These are phyloP conservation scores for Eucommia ulmoides DNA, from an alignment of 257 asterid species.

Conservation along the genomic window DNA sequence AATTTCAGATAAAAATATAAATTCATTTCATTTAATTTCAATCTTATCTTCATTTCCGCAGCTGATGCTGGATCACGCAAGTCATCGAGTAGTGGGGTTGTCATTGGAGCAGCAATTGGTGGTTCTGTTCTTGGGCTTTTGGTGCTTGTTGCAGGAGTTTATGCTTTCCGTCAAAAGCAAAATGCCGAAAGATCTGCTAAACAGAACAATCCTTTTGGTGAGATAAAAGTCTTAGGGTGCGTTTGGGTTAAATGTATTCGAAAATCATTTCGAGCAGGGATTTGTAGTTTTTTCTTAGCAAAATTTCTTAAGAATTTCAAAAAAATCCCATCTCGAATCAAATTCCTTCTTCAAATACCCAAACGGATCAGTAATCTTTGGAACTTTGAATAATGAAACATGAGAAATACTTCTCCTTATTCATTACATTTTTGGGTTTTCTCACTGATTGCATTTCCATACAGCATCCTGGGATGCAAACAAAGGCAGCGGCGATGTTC, in stretches of 20 bases:
- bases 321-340: too few relatives aligned
- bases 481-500: conserved; percentile 64
- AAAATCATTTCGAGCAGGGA: too few relatives aligned
- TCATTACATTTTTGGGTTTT: background rate
- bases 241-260: too few relatives aligned
- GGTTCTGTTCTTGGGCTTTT: conserved; percentile 40
- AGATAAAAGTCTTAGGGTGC: conserved; percentile 1
- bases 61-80: conserved; percentile 19
- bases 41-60: too few relatives aligned
- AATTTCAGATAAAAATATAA: too few relatives aligned
- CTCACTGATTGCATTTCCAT: conserved; percentile 11
- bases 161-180: conserved; percentile 63
- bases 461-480: conserved; percentile 69
- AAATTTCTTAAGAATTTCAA: too few relatives aligned
- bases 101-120: conserved; percentile 70
- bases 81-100: conserved; percentile 22
- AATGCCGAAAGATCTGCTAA: conserved; percentile 55
- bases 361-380: too few relatives aligned
- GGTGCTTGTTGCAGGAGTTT: conserved; percentile 48
- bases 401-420: background rate
- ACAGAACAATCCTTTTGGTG: conserved; percentile 80
- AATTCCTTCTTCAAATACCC: too few relatives aligned
- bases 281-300: too few relatives aligned
- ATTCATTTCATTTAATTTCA: too few relatives aligned
- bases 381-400: too few relatives aligned